Evolutionary conservation across 805 yeast species (phyloP).

Genomic region (Lipomyces spencermartinsiae): DNA sequence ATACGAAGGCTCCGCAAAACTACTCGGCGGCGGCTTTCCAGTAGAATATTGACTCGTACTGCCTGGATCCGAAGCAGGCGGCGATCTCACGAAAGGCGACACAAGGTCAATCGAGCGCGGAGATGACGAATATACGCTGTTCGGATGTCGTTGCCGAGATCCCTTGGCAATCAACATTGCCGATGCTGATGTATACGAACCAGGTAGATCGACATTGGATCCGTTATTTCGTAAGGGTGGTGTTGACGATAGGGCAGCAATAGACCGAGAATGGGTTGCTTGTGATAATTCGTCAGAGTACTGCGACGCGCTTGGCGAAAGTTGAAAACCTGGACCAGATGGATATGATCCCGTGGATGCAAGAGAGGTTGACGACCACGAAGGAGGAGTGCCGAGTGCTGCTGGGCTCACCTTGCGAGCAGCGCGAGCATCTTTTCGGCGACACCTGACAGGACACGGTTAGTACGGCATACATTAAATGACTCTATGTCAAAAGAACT

Average conservation of each 20-base stretch:
- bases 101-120: conserved; percentile 31
- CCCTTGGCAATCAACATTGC: conserved; percentile 18
- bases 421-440: conserved; percentile 16
- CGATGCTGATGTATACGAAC: conserved; percentile 15
- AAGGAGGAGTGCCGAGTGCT: background rate
- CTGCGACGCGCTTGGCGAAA: background rate
- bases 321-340: background rate
- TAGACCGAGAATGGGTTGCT: background rate
- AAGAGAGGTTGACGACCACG: conserved; percentile 5
- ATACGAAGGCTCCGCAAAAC: conserved; percentile 10
- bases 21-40: background rate
- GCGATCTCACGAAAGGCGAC: conserved; percentile 14
- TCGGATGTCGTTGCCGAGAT: conserved; percentile 19
- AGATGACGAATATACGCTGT: conserved; percentile 26
- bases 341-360: background rate
- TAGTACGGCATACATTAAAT: background rate
- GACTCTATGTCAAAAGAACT: background rate
- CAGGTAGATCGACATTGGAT: background rate
- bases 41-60: background rate
- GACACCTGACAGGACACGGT: conserved; percentile 13
- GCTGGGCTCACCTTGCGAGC: background rate
- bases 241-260: background rate
- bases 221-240: background rate
- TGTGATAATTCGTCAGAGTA: background rate
- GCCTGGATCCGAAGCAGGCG: background rate